Conservation (phyloP, 805 yeast species). For the Yarrowia alimentaria region DNA sequence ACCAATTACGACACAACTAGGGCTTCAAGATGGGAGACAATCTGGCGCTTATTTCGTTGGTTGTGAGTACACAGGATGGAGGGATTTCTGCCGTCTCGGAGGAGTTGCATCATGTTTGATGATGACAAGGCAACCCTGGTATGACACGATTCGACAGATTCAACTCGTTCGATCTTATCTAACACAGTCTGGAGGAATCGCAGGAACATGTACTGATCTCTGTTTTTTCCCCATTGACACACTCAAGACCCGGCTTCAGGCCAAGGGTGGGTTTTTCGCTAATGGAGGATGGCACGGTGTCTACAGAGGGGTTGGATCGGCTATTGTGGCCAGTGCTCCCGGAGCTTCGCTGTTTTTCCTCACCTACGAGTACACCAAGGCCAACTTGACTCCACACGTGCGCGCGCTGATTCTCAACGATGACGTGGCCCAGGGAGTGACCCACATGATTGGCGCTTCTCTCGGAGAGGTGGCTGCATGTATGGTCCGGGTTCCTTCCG, state of each 20-base stretch:
- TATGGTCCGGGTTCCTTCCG: conserved; percentile 92
- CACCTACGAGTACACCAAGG: conserved; percentile 77
- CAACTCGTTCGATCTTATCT: neutral
- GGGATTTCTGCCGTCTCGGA: neutral
- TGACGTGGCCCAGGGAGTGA: conserved; percentile 44
- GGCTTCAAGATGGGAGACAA: conserved; percentile 27
- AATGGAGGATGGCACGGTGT: conserved; percentile 95
- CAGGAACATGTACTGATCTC: conserved; percentile 94
- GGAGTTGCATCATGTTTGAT: no score
- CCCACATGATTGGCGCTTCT: conserved; percentile 87
- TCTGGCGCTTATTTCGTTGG: conserved; percentile 29
- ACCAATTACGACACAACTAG: neutral
- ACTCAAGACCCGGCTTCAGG: conserved; percentile 88
- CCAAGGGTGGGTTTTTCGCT: conserved; percentile 85
- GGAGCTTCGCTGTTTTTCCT: conserved; percentile 72
- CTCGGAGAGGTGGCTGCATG: conserved; percentile 93
- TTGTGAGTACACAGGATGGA: conserved; percentile 21
- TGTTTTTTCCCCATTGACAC: conserved; percentile 97
- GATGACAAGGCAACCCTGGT: no score
- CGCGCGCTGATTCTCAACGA: conserved; percentile 35
- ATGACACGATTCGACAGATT: no score
- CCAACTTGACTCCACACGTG: conserved; percentile 43
- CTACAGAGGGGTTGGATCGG: conserved; percentile 89
- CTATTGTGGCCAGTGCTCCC: conserved; percentile 94
- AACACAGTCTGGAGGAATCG: conserved; percentile 68